Evolutionary conservation across 371 early-diverging fungal species (phyloP), one percentile per base, ranked within the genome.

Genomic region (Rhizomucor pusillus): DNA sequence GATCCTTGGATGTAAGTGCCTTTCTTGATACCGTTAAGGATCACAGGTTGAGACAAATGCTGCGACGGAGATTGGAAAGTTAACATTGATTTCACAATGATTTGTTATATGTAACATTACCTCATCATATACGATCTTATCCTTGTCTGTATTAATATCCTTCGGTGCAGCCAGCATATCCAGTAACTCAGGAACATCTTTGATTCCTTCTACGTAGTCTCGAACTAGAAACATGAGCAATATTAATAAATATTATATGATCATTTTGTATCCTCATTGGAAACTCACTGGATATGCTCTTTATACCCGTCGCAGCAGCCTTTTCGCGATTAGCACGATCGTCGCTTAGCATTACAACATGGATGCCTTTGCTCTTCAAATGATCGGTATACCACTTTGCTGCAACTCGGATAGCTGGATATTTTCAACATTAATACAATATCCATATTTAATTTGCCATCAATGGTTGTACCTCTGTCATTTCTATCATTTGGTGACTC

Each of bases 401-500:
- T 0, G 93, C 89, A 0, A 79, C 76, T 12, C 97, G 90, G 56
- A 98, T 98, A 4, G 95, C 94, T 87, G 57, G 12, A 12, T 40
- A 24, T 3, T 16, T 4, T 11, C 37, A 4, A 19, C 16, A 13
- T 43, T 24, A 49, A 29, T 10, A 39, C 19, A 10, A 12, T 5
- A 41, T 41, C 3, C 13, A 22, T 5, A 44, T 1, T 34, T 2
- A 10, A 22, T 43, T 11, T 22, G 1, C 18, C 23, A n/a, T 5
- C 43, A 51, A 44, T 47, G 18, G 29, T 13, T 49, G 46, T 60
- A 89, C 89, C 88, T 67, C 97, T 68, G 62, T 97, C 97, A 54
- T 97, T 97, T 55, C 94, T 74, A 63, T 97, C 98, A 53, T 97
- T 96, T 5, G 92, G 88, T 4, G 90, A 75, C 71, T 98, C 98